Base-by-base conservation (phyloP, 2,329 filamentous ascomycete genomes). In the Calonectria hongkongensis region DNA sequence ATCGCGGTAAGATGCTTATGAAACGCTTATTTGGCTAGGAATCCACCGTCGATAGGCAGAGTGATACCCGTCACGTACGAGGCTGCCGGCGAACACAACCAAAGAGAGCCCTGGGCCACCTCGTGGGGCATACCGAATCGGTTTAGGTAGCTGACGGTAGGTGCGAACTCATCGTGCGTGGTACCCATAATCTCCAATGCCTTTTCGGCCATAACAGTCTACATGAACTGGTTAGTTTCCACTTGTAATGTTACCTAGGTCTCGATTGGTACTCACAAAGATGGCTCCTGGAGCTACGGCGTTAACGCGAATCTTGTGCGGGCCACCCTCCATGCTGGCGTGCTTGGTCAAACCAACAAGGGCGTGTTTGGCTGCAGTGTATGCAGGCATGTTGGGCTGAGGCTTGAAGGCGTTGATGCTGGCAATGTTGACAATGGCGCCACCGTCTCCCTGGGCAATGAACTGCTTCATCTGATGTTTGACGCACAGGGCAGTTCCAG, bases 401-500 rank as follows among this genome's bases (percentile, higher is more conserved):
- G 75, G 72, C 67, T 75, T 75, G 45, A 72, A 73, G 8, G 78
- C 78, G 60, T 75, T 77, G 50, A 86, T 82, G 73, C 84, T 86
- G 28, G 84, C 77, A 36, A 85, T 82, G 78, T 85, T 88, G 70
- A 88, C 87, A 60, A 88, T 87, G 75, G 86, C 85, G 0, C 85
- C 86, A 1, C 81, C 81, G 2, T 48, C 67, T 1, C 73, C 74
- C 47, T 76, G 74, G 12, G 80, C 76, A 0, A 82, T 79, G 56
- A 78, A 71, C 33, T 76, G 74, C 48, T 75, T 74, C 73, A 79
- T 74, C 71, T 79, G 47, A 30, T 76, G 70, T 63, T 74, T 75
- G 16, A 79, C 50, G 39, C 76, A 78, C 7, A 78, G 72, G 15
- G 76, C 75, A 1, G 76, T 75, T 18, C 77, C 77, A 1, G 73